Percentiles rank a stretch among this genome's conserved stretches.
These are phyloP conservation scores for Immersiporthe knoxdaviesiana DNA, from an alignment of 2,329 filamentous ascomycete species.

Conservation along the genomic window DNA sequence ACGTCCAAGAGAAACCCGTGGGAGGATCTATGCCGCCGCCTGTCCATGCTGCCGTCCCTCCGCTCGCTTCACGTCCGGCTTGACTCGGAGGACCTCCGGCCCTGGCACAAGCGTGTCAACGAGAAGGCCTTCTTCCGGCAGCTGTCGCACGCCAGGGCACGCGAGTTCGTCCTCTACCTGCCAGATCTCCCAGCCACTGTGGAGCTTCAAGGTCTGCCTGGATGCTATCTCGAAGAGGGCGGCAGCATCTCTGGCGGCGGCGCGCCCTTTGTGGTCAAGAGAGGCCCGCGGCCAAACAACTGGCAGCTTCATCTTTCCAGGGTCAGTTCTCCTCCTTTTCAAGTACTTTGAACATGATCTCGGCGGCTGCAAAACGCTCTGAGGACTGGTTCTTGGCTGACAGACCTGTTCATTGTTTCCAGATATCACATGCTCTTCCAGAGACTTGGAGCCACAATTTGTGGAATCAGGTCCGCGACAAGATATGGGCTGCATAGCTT, in stretches of 20 bases:
- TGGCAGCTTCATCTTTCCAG: slow-evolving; percentile 33
- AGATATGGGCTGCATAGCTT: slow-evolving; percentile 18
- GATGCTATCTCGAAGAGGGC: slow-evolving; percentile 32
- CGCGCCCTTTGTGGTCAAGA: slow-evolving; percentile 32
- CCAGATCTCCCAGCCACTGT: slow-evolving; percentile 31
- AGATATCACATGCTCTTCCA: slow-evolving; percentile 27
- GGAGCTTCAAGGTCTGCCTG: slow-evolving; percentile 22
- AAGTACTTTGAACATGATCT: too few relatives aligned
- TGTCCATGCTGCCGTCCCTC: slow-evolving; percentile 31
- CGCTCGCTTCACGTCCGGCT: slow-evolving; percentile 36
- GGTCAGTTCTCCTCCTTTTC: slow-evolving; percentile 20
- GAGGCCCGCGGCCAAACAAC: slow-evolving; percentile 35
- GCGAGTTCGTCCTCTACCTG: slow-evolving; percentile 33
- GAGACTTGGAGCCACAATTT: slow-evolving; percentile 28
- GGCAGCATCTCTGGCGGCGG: slow-evolving; percentile 7
- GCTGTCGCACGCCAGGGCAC: slow-evolving; percentile 31
- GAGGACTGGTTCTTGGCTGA: not conserved
- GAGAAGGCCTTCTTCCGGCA: slow-evolving; percentile 36
- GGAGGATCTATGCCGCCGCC: slow-evolving; percentile 34
- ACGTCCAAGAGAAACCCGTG: slow-evolving; percentile 34
- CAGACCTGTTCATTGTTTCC: not conserved
- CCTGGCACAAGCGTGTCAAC: slow-evolving; percentile 37
- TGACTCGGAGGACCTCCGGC: slow-evolving; percentile 37
- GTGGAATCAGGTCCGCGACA: slow-evolving; percentile 26
- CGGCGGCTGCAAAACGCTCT: too few relatives aligned